Conservation (phyloP, 2,329 filamentous ascomycete genomes). For the Aspergillus udagawae region DNA sequence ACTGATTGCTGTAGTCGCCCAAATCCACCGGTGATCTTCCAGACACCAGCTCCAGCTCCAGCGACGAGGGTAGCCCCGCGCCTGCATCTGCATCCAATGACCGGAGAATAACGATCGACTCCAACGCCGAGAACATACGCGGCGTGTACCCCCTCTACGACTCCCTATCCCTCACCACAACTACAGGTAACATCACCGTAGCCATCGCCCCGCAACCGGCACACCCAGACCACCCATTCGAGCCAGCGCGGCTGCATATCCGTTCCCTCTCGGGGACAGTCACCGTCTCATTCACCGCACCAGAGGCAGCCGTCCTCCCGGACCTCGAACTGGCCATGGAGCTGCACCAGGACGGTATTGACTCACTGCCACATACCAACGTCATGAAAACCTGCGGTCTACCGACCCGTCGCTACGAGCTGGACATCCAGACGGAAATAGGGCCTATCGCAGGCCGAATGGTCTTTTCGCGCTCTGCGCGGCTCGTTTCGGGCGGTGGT, state of each 20-base stretch:
- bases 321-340: slow-evolving; percentile 2
- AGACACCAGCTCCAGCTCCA: background rate
- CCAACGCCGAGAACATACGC: slow-evolving; percentile 15
- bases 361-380: background rate
- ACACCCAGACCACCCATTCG: slow-evolving; percentile 7
- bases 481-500: slow-evolving; percentile 49
- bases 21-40: background rate
- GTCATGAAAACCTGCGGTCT: background rate
- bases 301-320: background rate
- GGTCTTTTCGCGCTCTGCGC: slow-evolving; percentile 42
- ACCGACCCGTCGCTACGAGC: slow-evolving; percentile 21
- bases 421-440: slow-evolving; percentile 22
- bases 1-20: background rate
- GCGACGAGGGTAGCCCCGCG: too few species aligned
- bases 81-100: background rate
- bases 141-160: slow-evolving; percentile 32
- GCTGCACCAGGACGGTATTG: background rate
- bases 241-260: slow-evolving; percentile 26
- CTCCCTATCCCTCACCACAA: slow-evolving; percentile 27
- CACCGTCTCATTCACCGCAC: slow-evolving; percentile 18
- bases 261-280: slow-evolving; percentile 24
- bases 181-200: slow-evolving; percentile 26
- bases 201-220: slow-evolving; percentile 30
- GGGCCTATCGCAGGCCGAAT: slow-evolving; percentile 38
- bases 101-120: slow-evolving; percentile 18